These are phyloP conservation scores for Eutypella sp. DNA, from an alignment of 2,329 filamentous ascomycete genomes.

Conservation along the genomic window DNA sequence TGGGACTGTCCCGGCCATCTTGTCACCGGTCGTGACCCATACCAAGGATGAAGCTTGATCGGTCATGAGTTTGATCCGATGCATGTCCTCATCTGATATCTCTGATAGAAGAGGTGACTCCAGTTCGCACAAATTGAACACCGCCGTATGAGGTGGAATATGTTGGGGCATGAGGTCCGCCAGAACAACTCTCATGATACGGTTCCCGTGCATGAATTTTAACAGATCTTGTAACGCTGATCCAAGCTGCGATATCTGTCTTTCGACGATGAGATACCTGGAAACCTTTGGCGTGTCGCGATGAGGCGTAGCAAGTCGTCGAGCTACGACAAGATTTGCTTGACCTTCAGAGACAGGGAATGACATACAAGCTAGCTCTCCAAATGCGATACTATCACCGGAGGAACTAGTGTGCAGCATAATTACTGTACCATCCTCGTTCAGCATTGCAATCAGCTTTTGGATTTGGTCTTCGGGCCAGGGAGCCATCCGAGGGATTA, in stretches of 20 bases:
- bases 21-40: slow-evolving; percentile 9
- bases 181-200: not conserved
- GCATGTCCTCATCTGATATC: slow-evolving; percentile 9
- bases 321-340: not conserved
- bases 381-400: not conserved
- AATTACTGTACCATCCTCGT: not conserved
- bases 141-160: not conserved
- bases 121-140: slow-evolving; percentile 9
- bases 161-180: slow-evolving; percentile 2
- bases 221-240: slow-evolving; percentile 2
- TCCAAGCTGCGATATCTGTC: slow-evolving; percentile 1
- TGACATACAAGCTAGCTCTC: not conserved
- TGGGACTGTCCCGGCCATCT: slow-evolving; percentile 2
- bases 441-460: not conserved
- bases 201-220: not conserved
- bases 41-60: slow-evolving; percentile 5
- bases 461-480: not conserved
- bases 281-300: not conserved
- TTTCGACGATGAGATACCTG: slow-evolving; percentile 9
- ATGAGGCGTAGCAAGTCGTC: not conserved
- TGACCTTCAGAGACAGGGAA: not conserved
- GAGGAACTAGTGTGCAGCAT: not conserved
- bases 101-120: slow-evolving; percentile 4
- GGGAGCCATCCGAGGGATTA: not conserved
- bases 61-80: slow-evolving; percentile 9